These are phyloP conservation scores for Cicer pinnatifidum DNA, from an alignment of 306 rosid genomes.

Conservation along the genomic window DNA sequence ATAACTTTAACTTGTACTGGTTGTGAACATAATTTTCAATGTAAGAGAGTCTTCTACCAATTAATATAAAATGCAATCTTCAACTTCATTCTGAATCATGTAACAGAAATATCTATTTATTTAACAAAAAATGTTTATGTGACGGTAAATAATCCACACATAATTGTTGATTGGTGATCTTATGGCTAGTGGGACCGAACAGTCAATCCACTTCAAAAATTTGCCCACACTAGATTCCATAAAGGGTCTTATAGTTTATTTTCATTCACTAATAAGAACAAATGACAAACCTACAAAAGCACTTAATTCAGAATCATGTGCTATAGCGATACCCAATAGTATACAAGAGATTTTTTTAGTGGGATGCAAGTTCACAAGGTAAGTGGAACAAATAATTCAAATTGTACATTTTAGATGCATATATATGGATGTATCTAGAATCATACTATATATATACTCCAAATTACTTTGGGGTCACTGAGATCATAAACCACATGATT, in stretches of 20 bases:
- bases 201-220: slow-evolving; percentile 41
- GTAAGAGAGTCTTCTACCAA: not conserved
- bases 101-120: not conserved
- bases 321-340: slow-evolving; percentile 36
- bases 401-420: slow-evolving; percentile 17
- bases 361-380: slow-evolving; percentile 20
- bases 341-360: slow-evolving; percentile 9
- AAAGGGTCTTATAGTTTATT: slow-evolving; percentile 38
- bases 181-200: slow-evolving; percentile 56
- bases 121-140: not conserved
- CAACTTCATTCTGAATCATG: slow-evolving; percentile 32
- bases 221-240: slow-evolving; percentile 49
- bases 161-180: slow-evolving; percentile 48
- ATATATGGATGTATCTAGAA: slow-evolving; percentile 12
- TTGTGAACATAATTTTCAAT: slow-evolving; percentile 7
- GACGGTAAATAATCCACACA: slow-evolving; percentile 40
- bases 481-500: slow-evolving; percentile 16
- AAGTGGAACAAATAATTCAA: slow-evolving; percentile 27
- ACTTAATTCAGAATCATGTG: slow-evolving; percentile 58
- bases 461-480: slow-evolving; percentile 20
- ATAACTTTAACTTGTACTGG: not conserved
- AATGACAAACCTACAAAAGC: slow-evolving; percentile 63
- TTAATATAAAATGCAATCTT: slow-evolving; percentile 25
- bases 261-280: slow-evolving; percentile 48
- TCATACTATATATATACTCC: not conserved